phyloP scores from a whole-genome alignment of 2,329 filamentous ascomycete species.

The Cladosporium sp. region DNA sequence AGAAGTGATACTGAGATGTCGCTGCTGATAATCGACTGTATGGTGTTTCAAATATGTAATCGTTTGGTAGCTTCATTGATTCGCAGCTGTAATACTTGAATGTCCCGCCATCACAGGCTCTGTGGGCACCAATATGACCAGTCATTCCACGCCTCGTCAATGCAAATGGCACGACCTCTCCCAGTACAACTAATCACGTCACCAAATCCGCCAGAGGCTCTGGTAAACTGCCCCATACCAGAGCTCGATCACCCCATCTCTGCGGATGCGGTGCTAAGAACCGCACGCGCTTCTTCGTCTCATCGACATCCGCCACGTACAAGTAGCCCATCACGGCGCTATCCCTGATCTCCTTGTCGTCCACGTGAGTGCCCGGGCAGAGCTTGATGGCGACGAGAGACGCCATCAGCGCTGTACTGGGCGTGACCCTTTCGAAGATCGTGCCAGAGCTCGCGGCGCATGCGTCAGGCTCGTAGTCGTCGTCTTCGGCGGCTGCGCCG shows the following conservation, averaged over 20 bases:
- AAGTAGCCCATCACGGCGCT: constrained; percentile 88
- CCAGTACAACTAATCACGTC: constrained; percentile 36
- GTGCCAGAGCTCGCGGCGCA: constrained; percentile 1
- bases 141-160: no score
- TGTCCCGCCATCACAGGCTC: no score
- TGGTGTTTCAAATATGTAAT: no score
- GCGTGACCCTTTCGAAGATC: constrained; percentile 50
- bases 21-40: no score
- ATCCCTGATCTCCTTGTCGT: constrained; percentile 66
- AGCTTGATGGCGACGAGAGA: constrained; percentile 80
- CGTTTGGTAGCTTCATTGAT: no score
- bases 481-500: constrained; percentile 34
- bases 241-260: constrained; percentile 70
- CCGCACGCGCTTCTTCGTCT: constrained; percentile 73
- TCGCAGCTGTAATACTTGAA: no score
- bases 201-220: constrained; percentile 77
- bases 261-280: constrained; percentile 81
- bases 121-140: no score
- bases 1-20: no score
- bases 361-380: constrained; percentile 60
- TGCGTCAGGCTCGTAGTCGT: constrained; percentile 42
- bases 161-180: no score
- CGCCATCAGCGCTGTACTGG: constrained; percentile 68
- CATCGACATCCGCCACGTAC: constrained; percentile 88
- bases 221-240: constrained; percentile 84